A percentile compares a stretch with the other conserved stretches of the same genome.
These are phyloP conservation scores for Triglochin maritima DNA, from an alignment of 106 monocot species.

Conservation along the genomic window DNA sequence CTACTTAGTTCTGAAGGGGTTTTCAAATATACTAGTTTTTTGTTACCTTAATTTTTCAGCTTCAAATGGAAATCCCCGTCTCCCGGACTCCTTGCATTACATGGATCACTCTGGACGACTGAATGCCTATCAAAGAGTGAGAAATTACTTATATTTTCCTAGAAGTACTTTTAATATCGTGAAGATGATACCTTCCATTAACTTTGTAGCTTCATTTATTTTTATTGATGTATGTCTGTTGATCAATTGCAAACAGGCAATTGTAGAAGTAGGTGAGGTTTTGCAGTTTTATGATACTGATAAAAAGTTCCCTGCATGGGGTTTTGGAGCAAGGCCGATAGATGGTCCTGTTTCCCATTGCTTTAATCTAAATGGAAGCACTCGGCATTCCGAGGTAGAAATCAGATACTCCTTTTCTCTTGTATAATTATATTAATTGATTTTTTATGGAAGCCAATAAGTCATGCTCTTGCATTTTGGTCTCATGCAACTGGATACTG, in stretches of 20 bases:
- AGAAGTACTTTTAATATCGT: neutral
- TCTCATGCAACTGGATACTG: too few relatives aligned
- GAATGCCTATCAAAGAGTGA: slow-evolving; percentile 97
- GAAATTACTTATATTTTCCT: slow-evolving; percentile 6
- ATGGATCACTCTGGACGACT: slow-evolving; percentile 88
- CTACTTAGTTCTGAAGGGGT: too few relatives aligned
- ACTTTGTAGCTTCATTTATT: neutral
- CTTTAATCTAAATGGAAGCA: slow-evolving; percentile 96
- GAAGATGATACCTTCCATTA: too few relatives aligned
- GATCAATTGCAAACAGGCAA: slow-evolving; percentile 36
- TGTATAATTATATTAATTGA: neutral
- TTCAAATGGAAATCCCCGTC: slow-evolving; percentile 96
- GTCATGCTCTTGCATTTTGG: too few relatives aligned
- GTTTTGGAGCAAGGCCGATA: slow-evolving; percentile 96
- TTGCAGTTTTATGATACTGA: slow-evolving; percentile 82
- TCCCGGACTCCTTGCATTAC: slow-evolving; percentile 95
- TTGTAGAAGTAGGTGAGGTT: slow-evolving; percentile 80
- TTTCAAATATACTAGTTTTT: neutral
- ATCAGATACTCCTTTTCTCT: neutral
- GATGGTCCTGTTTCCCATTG: slow-evolving; percentile 98
- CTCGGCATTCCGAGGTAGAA: slow-evolving; percentile 58
- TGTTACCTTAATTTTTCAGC: slow-evolving; percentile 30
- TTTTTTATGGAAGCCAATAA: neutral
- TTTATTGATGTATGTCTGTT: neutral
- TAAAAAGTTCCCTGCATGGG: slow-evolving; percentile 87